Base-by-base conservation (phyloP, 176 grass and related monocot genomes). In the Tillandsia fasciculata region DNA sequence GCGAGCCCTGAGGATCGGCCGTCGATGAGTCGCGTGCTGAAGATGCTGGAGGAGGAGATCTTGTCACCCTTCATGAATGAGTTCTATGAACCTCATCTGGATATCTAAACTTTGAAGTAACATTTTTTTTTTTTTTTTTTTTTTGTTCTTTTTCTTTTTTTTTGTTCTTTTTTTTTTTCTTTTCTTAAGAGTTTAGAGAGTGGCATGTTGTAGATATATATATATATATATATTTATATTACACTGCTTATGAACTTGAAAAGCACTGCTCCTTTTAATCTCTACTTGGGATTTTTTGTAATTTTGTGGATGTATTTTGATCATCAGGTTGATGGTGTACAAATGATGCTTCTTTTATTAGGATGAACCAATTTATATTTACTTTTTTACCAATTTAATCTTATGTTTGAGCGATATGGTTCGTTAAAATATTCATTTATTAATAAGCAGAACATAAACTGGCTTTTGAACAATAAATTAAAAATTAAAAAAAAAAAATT, bases 31-130 rank as follows among this genome's bases (percentile, higher is more conserved):
- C 79, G 82, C 1, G 90, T 99, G 9, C 64, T 93, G 51, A 90
- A 99, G 48, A 93, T 99, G 90, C 87, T 99, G 5, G 94, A 99
- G 75, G 89, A 99, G 75, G 94, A 93, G 75, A 93, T 93, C 67
- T 72, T 99, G 69, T 86, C 94, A 1, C 94, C 94, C 8, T 89
- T 81, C 72, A 64, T 84, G 68, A 92, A 76, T 66, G 94, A 90
- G 51, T 81, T 87, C 70, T 81, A 90, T 15, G 87, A 91, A 78
- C 74, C 85, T 56, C 84, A 89, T 69, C 71, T 97, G 15, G 90
- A 93, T 51, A 82, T 96, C 63, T 93, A 77, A 87, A 29, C 17
- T 3, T 9, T 13, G 56, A 59, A 59, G 56, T 22, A 7, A 42
- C 33, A 42, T 42, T 42, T 42, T 6, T 42, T 42, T 7, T 42